phyloP scores from a whole-genome alignment of 1,284 basidiomycete genomes.

The Kwoniella shivajii region DNA sequence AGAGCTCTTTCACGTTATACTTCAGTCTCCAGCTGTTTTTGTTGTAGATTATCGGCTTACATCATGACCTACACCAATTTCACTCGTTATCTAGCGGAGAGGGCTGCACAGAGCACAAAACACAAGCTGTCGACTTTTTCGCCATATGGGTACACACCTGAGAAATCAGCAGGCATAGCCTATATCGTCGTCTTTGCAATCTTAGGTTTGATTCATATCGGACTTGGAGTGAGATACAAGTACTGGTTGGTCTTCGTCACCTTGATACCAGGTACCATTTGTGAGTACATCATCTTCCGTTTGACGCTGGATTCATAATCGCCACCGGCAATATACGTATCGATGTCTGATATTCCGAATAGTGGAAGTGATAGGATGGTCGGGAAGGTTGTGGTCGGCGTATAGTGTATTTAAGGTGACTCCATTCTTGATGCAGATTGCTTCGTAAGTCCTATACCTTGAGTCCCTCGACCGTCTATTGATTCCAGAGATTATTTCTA shows the following conservation, averaged over 20 bases:
- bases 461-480: background rate
- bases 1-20: too few species aligned
- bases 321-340: too few species aligned
- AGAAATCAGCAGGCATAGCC: slow-evolving; percentile 16
- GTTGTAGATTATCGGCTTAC: too few species aligned
- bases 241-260: slow-evolving; percentile 28
- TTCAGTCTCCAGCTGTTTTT: too few species aligned
- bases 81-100: too few species aligned
- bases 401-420: slow-evolving; percentile 10
- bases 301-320: too few species aligned
- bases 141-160: slow-evolving; percentile 21
- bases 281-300: slow-evolving; percentile 2
- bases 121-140: slow-evolving; percentile 10
- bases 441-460: slow-evolving; percentile 14
- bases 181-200: slow-evolving; percentile 30
- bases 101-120: too few species aligned
- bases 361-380: slow-evolving; percentile 27
- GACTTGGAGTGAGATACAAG: slow-evolving; percentile 52
- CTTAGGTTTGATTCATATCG: slow-evolving; percentile 7
- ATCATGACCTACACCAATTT: too few species aligned
- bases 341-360: background rate
- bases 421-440: slow-evolving; percentile 28
- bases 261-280: slow-evolving; percentile 15
- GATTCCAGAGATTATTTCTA: background rate
- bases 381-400: slow-evolving; percentile 22